Base-by-base conservation (phyloP, 768 basidiomycete species). In the Xanthoconium stramineum region DNA sequence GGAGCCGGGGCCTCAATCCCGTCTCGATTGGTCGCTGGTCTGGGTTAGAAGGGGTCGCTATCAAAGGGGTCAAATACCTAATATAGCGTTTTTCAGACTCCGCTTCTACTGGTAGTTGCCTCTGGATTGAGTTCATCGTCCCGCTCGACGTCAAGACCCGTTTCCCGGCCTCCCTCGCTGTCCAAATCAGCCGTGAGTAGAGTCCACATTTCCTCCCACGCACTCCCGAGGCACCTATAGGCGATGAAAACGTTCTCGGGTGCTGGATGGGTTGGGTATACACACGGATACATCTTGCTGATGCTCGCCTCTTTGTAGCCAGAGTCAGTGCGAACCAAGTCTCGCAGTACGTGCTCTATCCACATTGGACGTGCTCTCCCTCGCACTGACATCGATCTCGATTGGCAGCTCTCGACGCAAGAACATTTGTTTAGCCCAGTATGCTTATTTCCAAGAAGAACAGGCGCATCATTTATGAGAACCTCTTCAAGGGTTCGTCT, bases 381-480 rank as follows among this genome's bases (percentile, higher is more conserved):
- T 46, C 13, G 14, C 5, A n/a, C 50, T 50, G 53, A 59, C n/a
- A 10, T 35, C 15, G 17, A 29, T 15, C 14, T 29, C 20, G 33
- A 28, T 29, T 49, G 52, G 17, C 44, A 74, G 74, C 70, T 69
- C 61, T 70, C 70, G 63, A 69, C 67, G 59, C 60, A 57, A 57
- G 47, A 55, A 52, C 57, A 24, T 24, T 60, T 58, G 47, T 55
- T 56, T 64, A 59, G 69, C 72, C 72, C 74, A 90, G 73, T 78
- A 99, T 99, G 96, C 88, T 99, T 67, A 98, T 99, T 75, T 81
- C 91, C 70, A 99, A 99, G 83, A 72, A 88, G 76, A 91, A 98
- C 84, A 83, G 88, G 78, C 91, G 92, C 71, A 75, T 83, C 74
- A 98, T 99, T 83, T 99, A 97, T 82, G 95, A 99, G 80, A 90